A percentile compares a stretch with the other conserved stretches of the same genome.
Evolutionary conservation across 208 protist genomes (phyloP).

Genomic region (Wallacemonas collosoma): DNA sequence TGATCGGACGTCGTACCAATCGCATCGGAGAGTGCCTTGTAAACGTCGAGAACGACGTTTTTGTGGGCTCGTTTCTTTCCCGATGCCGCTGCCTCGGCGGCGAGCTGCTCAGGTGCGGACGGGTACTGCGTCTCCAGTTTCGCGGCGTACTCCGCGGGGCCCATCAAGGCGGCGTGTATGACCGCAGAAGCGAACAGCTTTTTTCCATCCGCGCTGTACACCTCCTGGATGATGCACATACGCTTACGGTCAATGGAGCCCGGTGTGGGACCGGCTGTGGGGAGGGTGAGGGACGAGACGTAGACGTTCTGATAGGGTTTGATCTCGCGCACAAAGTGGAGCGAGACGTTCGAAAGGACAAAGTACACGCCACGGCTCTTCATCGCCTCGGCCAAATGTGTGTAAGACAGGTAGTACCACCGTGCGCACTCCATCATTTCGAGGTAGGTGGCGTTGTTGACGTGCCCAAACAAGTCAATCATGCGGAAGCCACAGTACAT

Average conservation of each 20-base stretch:
- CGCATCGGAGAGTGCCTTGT: slow-evolving; percentile 16
- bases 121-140: slow-evolving; percentile 28
- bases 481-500: slow-evolving; percentile 58
- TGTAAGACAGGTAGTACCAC: slow-evolving; percentile 42
- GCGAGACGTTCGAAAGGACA: slow-evolving; percentile 44
- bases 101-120: neutral
- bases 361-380: slow-evolving; percentile 23
- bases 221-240: slow-evolving; percentile 34
- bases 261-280: slow-evolving; percentile 3
- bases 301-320: slow-evolving; percentile 22
- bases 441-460: slow-evolving; percentile 78
- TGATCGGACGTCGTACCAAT: neutral
- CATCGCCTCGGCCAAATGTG: slow-evolving; percentile 15
- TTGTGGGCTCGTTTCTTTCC: neutral
- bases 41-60: slow-evolving; percentile 10
- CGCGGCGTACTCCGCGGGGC: slow-evolving; percentile 22
- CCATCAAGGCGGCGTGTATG: slow-evolving; percentile 26
- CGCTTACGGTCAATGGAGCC: slow-evolving; percentile 16
- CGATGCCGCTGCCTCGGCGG: neutral
- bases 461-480: slow-evolving; percentile 54
- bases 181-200: slow-evolving; percentile 38
- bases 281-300: slow-evolving; percentile 25
- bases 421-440: slow-evolving; percentile 64
- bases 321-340: slow-evolving; percentile 58
- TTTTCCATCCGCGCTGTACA: slow-evolving; percentile 52